These are phyloP conservation scores for Pholiota molesta DNA, from an alignment of 768 basidiomycete genomes.

Conservation along the genomic window DNA sequence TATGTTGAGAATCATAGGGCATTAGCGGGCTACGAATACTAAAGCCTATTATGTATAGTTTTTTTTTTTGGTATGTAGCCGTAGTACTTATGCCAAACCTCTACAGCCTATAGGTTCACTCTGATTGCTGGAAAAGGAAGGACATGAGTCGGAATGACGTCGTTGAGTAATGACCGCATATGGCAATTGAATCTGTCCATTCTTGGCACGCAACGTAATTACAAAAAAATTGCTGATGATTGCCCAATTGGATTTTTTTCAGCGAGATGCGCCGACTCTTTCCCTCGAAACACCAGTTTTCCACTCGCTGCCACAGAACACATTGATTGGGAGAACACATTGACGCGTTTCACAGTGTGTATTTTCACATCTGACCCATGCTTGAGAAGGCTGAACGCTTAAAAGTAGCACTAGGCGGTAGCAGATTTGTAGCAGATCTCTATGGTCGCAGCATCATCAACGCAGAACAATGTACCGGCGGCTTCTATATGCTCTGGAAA, in stretches of 20 bases:
- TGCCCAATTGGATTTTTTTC: slow-evolving; percentile 4
- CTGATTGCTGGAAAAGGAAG: not conserved
- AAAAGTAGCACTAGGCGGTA: not conserved
- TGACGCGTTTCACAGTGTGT: no score
- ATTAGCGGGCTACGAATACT: no score
- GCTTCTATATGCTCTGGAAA: slow-evolving; percentile 14
- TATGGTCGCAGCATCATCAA: not conserved
- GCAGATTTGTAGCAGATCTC: not conserved
- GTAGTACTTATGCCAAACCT: no score
- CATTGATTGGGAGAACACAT: no score
- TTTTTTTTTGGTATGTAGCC: no score
- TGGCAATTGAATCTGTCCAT: not conserved
- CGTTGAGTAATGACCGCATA: not conserved
- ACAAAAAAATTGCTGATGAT: slow-evolving; percentile 4
- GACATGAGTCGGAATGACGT: not conserved
- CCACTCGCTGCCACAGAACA: not conserved
- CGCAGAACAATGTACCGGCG: not conserved
- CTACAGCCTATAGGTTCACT: not conserved
- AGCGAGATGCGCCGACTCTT: slow-evolving; percentile 5
- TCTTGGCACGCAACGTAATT: slow-evolving; percentile 5
- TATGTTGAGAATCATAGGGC: no score
- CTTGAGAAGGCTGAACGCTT: not conserved
- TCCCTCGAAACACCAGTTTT: not conserved
- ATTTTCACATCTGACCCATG: not conserved
- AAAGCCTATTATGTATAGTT: no score